Percentiles rank a stretch among this genome's conserved stretches.
Evolutionary conservation across 345 rosid genomes (phyloP).

Genomic region (rapeseed (Brassica napus)): Da-Ae NC_063436.1:27308001-27308500

Average conservation of each 20-base stretch:
- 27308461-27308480: conserved; percentile 24
- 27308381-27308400: background rate
- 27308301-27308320: conserved; percentile 57
- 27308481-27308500: conserved; percentile 23
- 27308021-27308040: background rate
- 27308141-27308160: conserved; percentile 28
- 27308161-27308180: conserved; percentile 37
- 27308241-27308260: conserved; percentile 45
- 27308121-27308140: conserved; percentile 38
- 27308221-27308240: conserved; percentile 35
- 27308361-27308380: background rate
- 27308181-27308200: conserved; percentile 38
- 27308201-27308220: conserved; percentile 71
- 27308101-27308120: conserved; percentile 20
- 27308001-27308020: conserved; percentile 25
- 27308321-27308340: conserved; percentile 49
- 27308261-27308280: conserved; percentile 44
- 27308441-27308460: conserved; percentile 28
- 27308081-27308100: background rate
- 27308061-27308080: background rate
- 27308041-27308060: background rate
- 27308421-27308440: conserved; percentile 50
- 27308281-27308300: conserved; percentile 17
- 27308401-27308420: conserved; percentile 60
- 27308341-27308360: conserved; percentile 8